phyloP scores from a whole-genome alignment of 352 stramenopile species.

The Phytophthora meadii region DNA sequence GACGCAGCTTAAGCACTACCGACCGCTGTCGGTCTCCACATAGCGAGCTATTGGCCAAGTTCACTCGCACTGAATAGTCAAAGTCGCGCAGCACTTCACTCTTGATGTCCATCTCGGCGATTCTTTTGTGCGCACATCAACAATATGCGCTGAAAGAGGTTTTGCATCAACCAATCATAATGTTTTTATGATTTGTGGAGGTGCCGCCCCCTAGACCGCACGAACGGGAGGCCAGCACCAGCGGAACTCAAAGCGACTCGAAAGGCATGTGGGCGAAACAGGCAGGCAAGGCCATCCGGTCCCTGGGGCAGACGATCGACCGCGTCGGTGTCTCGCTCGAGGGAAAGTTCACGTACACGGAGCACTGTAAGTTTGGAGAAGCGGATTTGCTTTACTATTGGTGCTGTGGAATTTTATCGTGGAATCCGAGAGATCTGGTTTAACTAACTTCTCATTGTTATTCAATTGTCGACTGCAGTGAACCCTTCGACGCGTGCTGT shows the following conservation, averaged over 20 bases:
- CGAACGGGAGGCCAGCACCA: slow-evolving; percentile 48
- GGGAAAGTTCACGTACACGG: slow-evolving; percentile 83
- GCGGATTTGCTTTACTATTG: too few species aligned
- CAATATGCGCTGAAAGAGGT: slow-evolving; percentile 13
- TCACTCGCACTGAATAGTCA: slow-evolving; percentile 79
- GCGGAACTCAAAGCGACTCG: slow-evolving; percentile 44
- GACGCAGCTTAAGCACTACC: slow-evolving; percentile 62
- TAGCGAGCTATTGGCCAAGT: slow-evolving; percentile 64
- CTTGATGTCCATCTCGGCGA: background rate
- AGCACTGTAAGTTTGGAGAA: slow-evolving; percentile 75
- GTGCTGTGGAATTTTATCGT: background rate
- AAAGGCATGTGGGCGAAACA: slow-evolving; percentile 68
- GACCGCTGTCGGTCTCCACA: slow-evolving; percentile 51
- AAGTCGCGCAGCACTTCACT: slow-evolving; percentile 58
- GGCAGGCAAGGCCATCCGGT: slow-evolving; percentile 86
- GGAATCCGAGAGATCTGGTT: slow-evolving; percentile 2
- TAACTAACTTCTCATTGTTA: slow-evolving; percentile 2
- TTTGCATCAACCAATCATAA: slow-evolving; percentile 9
- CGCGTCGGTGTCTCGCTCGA: slow-evolving; percentile 85
- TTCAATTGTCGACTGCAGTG: slow-evolving; percentile 46
- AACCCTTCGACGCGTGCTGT: slow-evolving; percentile 86
- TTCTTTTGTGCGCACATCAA: slow-evolving; percentile 15
- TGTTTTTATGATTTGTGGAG: slow-evolving; percentile 19
- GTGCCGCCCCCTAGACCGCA: slow-evolving; percentile 23
- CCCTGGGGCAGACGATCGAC: slow-evolving; percentile 87